These are phyloP conservation scores for Pelargonium cotyledonis DNA, from an alignment of 441 rosid species.

Conservation along the genomic window DNA sequence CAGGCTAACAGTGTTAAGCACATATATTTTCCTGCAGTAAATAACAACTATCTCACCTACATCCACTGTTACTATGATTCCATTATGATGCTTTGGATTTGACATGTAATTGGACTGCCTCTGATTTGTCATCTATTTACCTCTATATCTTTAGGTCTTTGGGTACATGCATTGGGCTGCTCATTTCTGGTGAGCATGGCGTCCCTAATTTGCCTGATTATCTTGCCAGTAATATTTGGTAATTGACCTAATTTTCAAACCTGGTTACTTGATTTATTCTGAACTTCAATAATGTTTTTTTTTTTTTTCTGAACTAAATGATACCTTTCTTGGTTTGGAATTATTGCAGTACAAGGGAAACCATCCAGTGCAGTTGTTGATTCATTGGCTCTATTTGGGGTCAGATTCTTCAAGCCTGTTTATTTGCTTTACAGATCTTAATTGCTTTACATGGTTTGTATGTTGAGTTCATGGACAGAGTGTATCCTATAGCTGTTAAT, in stretches of 20 bases:
- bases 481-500: conserved; percentile 3
- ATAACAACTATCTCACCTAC: too few relatives aligned
- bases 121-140: background rate
- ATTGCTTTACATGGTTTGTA: background rate
- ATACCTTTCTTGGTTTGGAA: background rate
- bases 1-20: too few relatives aligned
- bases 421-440: conserved; percentile 6
- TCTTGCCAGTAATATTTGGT: conserved; percentile 85
- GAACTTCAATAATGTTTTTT: background rate
- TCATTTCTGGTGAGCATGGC: conserved; percentile 97
- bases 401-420: conserved; percentile 32
- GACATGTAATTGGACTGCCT: background rate
- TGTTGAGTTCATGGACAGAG: background rate
- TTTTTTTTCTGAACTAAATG: background rate
- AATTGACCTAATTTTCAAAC: conserved; percentile 23
- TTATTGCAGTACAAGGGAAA: conserved; percentile 63
- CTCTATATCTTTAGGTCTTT: conserved; percentile 43
- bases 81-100: background rate
- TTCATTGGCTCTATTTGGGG: conserved; percentile 75
- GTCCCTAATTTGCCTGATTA: conserved; percentile 74
- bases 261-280: conserved; percentile 13
- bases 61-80: too few relatives aligned
- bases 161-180: conserved; percentile 86
- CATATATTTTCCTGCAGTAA: too few relatives aligned
- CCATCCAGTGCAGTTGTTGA: conserved; percentile 64